Evolutionary conservation across 106 monocot species (phyloP), one percentile per base, ranked within the genome.

Genomic region (Apostasia ramifera): DNA sequence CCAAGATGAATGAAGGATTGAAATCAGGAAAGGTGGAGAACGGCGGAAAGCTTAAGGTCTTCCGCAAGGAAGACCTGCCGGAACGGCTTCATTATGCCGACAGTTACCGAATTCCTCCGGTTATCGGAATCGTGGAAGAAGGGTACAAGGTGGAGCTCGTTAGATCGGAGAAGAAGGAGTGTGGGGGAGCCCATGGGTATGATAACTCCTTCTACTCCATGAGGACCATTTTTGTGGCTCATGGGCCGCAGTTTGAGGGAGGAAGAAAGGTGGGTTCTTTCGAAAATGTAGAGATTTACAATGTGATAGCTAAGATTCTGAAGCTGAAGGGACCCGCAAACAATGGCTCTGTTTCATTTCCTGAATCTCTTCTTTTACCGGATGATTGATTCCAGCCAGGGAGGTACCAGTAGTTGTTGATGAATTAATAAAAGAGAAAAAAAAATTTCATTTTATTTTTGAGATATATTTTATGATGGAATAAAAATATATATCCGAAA

Each of bases 21-120:
- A 59, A 63, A 10, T 89, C 82, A 0, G 82, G 74, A 13, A 70
- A 80, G 45, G 77, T 89, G 13, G 50, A 69, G 14, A 80, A 89
- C 26, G 85, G 82, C 4, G 13, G 69, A 0, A 63, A 75, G 40
- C 48, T 85, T 47, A 81, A 66, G 10, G 57, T 83, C 51, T 90
- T 53, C 60, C 66, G 85, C 1, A 90, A 90, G 51, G 82, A 90
- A 71, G 85, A 90, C 11, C 55, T 90, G 52, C 85, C 89, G 5
- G 48, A 66, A 41, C 61, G 89, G 15, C 67, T 85, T 0, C 85
- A 86, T 55, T 90, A 90, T 44, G 55, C 76, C 5, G 65, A 53
- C 1, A 90, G 78, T 52, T 41, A 74, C 12, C 37, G 89, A 53
- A 86, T 90, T 40, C 66, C 80, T 0, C 78, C 89, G 0, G 65